Base-by-base conservation (phyloP, 768 basidiomycete species). In the Porphyrellus cyaneotinctus region DNA sequence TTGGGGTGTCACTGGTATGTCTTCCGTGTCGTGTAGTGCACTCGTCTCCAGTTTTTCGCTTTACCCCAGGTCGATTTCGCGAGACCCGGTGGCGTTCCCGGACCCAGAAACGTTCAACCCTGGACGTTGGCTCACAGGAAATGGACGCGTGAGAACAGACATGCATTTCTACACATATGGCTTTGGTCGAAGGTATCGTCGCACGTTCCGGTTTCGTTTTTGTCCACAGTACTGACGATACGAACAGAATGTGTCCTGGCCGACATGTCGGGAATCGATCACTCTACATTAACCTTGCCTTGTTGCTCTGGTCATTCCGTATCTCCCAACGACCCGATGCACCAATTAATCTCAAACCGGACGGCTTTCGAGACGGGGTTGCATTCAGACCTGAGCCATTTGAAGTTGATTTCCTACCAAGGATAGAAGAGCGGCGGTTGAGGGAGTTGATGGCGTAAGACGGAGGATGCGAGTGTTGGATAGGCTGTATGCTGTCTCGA, bases 221-320 rank as follows among this genome's bases (percentile, higher is more conserved):
- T 4, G 20, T 38, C 11, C 37, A 38, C 26, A n/a, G 37, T 38
- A 8, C 35, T 31, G 8, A 30, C 15, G 20, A 17, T 7, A 20
- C 37, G 11, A 49, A 30, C 30, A 79, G 83, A 31, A 74, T 82
- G 0, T 87, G 84, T 51, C 82, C 82, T 0, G 83, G 84, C 0
- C 78, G 78, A 56, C 74, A 83, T 62, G 76, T 65, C 28, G 63
- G 58, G 7, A 45, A 71, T 20, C 58, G 64, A 1, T 85, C 84
- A 1, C 69, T 85, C 0, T 84, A 81, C 60, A 71, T 87, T 38
- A 85, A 80, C 60, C 77, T 82, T 0, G 81, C 83, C 0, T 68
- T 82, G 17, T 65, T 82, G 11, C 73, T 83, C 9, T 86, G 83
- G 82, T 78, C 83, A 0, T 86, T 87, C 71, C 73, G 64, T 1